Base-by-base conservation (phyloP, 2,329 filamentous ascomycete genomes). In the Trichoderma semiorbis region DNA sequence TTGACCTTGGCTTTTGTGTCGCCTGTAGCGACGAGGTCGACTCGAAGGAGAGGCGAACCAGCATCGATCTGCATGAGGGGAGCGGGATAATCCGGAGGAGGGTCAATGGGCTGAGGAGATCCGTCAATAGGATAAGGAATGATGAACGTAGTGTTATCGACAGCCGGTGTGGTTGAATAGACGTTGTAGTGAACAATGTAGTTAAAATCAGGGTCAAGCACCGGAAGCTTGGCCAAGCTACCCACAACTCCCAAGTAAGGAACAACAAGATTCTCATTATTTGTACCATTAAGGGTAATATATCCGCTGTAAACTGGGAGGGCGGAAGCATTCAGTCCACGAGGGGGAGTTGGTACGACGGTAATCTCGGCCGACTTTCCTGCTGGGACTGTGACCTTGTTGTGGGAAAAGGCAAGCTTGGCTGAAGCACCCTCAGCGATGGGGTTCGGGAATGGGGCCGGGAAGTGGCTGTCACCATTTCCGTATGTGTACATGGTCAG, bases 401-500 rank as follows among this genome's bases (percentile, higher is more conserved):
- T 77, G 60, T 80, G 76, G 74, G 79, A 83, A 68, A 88, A 83
- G 50, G 77, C 75, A 30, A 88, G 74, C 1, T 79, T 81, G 8
- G 86, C 86, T 47, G 81, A 81, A 28, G 80, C 78, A 1, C 65
- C 65, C n/a, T 78, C 75, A 1, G 80, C 77, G 6, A 84, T 77
- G 16, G 85, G 80, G 30, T 84, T 85, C 26, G 86, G 86, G 75
- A 87, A 88, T 0, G 68, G 16, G 10, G 78, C 78, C 0, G 85
- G 83, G 58, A 79, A 80, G 61, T 81, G 81, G 30, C 77, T 75
- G 36, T 73, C 76, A 1, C 55, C 53, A 2, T 78, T 75, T 50
- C 75, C 76, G 1, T 82, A 79, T 0, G 88, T 87, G 77, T 89
- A 90, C 69, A 84, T 84, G 5, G 88, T 88, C 11, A 84, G 79